phyloP scores from a whole-genome alignment of 2,329 filamentous ascomycete species.

The Cercospora zeae-maydis region DNA sequence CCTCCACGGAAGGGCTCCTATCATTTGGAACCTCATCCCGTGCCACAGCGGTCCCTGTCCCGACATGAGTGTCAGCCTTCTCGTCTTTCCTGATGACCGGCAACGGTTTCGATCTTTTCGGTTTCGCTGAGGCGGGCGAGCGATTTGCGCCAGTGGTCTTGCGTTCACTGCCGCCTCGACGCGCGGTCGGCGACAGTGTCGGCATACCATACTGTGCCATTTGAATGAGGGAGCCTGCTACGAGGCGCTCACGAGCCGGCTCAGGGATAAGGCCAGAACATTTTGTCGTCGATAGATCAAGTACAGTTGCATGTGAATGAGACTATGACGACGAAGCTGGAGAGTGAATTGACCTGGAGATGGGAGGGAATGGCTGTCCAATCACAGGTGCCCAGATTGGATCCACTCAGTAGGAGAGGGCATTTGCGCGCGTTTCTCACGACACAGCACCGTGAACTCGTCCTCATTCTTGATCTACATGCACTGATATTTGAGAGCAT shows the following conservation, averaged over 20 bases:
- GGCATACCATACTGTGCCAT: slow-evolving; percentile 17
- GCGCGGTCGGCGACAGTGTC: slow-evolving; percentile 6
- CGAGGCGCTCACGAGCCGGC: background rate
- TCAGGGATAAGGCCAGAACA: slow-evolving; percentile 53
- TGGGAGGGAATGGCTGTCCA: background rate
- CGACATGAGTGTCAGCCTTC: background rate
- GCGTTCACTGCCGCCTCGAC: background rate
- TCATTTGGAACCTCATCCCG: background rate
- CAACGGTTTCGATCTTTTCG: slow-evolving; percentile 22
- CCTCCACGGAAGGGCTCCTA: background rate
- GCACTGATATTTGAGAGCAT: background rate
- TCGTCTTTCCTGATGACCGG: background rate
- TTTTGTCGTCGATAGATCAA: slow-evolving; percentile 26
- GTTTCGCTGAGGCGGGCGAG: background rate
- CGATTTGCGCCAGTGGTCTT: background rate
- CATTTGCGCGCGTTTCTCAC: background rate
- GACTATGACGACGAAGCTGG: background rate
- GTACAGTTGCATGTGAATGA: background rate
- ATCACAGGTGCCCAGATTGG: background rate
- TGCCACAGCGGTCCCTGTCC: background rate
- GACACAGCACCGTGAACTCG: background rate
- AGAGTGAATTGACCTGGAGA: background rate
- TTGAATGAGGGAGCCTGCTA: background rate
- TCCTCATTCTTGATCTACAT: background rate
- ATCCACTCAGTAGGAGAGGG: background rate